Evolutionary conservation across 2,329 filamentous ascomycete genomes (phyloP).

Genomic region (Coniella vitis): DNA sequence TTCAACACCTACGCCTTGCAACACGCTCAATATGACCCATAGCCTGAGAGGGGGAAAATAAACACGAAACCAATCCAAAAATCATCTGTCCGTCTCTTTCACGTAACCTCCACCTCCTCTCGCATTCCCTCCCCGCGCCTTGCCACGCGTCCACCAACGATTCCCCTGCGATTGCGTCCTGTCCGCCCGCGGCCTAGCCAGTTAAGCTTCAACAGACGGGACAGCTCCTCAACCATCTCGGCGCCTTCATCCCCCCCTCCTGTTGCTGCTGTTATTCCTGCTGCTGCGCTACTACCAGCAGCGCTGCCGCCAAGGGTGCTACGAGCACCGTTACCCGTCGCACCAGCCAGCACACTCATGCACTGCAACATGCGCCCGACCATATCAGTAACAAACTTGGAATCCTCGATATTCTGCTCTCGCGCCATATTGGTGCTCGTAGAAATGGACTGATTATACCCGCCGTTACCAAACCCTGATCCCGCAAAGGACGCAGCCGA

Average conservation of each 20-base stretch:
- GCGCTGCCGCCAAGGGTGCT: conserved; percentile 3
- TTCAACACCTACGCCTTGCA: background rate
- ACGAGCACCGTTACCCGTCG: conserved; percentile 36
- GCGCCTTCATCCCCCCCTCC: conserved; percentile 59
- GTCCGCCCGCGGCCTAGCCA: conserved; percentile 90
- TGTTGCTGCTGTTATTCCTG: conserved; percentile 21
- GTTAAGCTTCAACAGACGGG: conserved; percentile 86
- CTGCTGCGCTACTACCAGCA: conserved; percentile 17
- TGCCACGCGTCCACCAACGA: conserved; percentile 64
- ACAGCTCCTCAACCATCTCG: conserved; percentile 73
- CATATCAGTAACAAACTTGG: conserved; percentile 82
- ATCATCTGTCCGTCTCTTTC: background rate
- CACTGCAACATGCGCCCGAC: conserved; percentile 95
- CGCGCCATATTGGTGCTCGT: conserved; percentile 27
- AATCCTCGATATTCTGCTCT: conserved; percentile 58
- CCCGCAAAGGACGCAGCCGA: conserved; percentile 11
- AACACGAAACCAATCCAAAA: background rate
- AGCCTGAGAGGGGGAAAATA: background rate
- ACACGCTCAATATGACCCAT: background rate
- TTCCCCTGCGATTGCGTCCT: conserved; percentile 80
- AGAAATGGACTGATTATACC: conserved; percentile 25
- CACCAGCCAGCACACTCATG: conserved; percentile 78
- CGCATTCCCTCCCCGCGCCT: conserved; percentile 24
- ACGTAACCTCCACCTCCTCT: background rate
- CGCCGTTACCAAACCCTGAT: conserved; percentile 9